Evolutionary conservation across 164 flowering plant genomes (phyloP).

Genomic region (Aristolochia californica): DNA sequence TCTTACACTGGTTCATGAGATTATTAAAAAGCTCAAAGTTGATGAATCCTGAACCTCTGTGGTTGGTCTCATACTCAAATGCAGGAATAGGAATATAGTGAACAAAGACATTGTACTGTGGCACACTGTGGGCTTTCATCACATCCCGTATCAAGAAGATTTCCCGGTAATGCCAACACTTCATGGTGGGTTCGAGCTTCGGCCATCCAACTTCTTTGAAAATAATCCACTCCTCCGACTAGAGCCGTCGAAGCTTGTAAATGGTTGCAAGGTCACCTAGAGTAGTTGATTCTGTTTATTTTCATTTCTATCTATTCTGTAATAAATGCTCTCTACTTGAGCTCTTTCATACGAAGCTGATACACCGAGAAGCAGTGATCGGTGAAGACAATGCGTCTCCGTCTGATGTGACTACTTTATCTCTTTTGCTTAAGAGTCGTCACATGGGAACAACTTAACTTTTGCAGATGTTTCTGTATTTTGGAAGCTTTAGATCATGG

Average conservation of each 20-base stretch:
- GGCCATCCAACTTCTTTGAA: conserved; percentile 54
- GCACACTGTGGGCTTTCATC: conserved; percentile 65
- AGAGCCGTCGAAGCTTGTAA: background rate
- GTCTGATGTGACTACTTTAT: too few species aligned
- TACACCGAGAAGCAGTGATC: too few species aligned
- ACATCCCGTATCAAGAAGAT: conserved; percentile 64
- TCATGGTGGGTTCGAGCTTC: conserved; percentile 47
- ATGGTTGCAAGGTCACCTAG: too few species aligned
- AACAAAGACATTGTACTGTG: conserved; percentile 63
- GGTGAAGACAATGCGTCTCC: too few species aligned
- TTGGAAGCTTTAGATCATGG: too few species aligned
- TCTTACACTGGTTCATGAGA: background rate
- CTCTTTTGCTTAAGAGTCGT: too few species aligned
- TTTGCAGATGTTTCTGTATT: too few species aligned
- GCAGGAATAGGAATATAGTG: conserved; percentile 49
- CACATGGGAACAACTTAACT: too few species aligned
- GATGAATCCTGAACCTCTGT: background rate
- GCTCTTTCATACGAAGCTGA: too few species aligned
- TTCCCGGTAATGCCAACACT: conserved; percentile 59
- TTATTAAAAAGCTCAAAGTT: background rate
- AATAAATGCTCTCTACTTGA: too few species aligned
- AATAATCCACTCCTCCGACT: conserved; percentile 35
- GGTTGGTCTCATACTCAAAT: background rate
- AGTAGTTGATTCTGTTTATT: too few species aligned
- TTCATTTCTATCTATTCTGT: too few species aligned